These are phyloP conservation scores for Pyrenochaeta sp. DNA, from an alignment of 2,329 filamentous ascomycete genomes.

Conservation along the genomic window DNA sequence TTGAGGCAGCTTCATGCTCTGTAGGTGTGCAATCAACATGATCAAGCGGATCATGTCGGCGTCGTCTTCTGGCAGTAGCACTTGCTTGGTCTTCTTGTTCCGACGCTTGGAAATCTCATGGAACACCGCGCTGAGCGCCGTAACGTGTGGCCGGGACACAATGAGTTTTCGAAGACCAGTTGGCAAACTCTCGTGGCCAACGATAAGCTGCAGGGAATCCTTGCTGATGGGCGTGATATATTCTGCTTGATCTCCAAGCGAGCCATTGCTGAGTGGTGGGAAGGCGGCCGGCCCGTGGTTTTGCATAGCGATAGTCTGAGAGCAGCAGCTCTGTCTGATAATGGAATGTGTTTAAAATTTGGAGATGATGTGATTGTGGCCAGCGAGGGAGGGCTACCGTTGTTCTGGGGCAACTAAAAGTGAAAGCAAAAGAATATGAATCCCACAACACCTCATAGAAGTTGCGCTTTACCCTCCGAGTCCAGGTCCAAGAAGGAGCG, in stretches of 20 bases:
- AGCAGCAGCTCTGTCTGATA: not conserved
- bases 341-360: not conserved
- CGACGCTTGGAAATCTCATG: slow-evolving; percentile 1
- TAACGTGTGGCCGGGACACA: slow-evolving; percentile 15
- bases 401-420: too few species aligned
- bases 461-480: not conserved
- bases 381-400: not conserved
- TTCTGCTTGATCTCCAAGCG: not conserved
- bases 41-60: slow-evolving; percentile 39
- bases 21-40: slow-evolving; percentile 43
- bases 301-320: not conserved
- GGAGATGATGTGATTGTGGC: not conserved
- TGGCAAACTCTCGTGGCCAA: slow-evolving; percentile 5
- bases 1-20: slow-evolving; percentile 33
- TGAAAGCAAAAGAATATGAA: not conserved
- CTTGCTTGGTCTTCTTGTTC: slow-evolving; percentile 9
- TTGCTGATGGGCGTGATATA: not conserved
- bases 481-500: not conserved
- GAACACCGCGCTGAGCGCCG: slow-evolving; percentile 16
- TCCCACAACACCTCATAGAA: not conserved
- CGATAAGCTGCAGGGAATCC: slow-evolving; percentile 5
- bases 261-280: not conserved
- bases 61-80: slow-evolving; percentile 43
- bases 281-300: not conserved
- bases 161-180: slow-evolving; percentile 10